These are phyloP conservation scores for Boletus rex-veris DNA, from an alignment of 768 basidiomycete genomes.

Conservation along the genomic window DNA sequence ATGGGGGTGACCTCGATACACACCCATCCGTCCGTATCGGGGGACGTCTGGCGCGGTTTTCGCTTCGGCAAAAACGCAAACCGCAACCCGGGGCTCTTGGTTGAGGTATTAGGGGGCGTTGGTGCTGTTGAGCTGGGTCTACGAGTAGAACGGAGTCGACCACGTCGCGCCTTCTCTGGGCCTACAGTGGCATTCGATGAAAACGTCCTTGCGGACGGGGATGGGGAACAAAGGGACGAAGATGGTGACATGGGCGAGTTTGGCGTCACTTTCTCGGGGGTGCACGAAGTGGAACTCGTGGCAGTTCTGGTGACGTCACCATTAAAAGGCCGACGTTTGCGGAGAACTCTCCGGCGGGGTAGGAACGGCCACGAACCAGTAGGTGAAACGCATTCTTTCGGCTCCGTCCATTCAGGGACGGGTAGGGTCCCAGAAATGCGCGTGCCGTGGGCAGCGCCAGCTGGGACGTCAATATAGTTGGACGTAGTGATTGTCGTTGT, in stretches of 20 bases:
- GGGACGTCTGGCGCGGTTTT: conserved; percentile 9
- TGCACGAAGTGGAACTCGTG: conserved; percentile 7
- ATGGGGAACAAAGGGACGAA: conserved; percentile 1
- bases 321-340: conserved; percentile 27
- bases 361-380: conserved; percentile 21
- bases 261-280: conserved; percentile 7
- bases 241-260: conserved; percentile 1
- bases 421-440: not conserved
- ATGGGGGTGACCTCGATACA: conserved; percentile 28
- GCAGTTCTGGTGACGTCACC: not conserved
- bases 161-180: too few species aligned
- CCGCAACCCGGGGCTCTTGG: conserved; percentile 16
- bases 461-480: conserved; percentile 21
- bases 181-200: not conserved
- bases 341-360: conserved; percentile 28
- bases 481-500: conserved; percentile 35
- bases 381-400: conserved; percentile 8
- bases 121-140: not conserved
- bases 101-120: conserved; percentile 9
- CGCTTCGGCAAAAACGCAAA: conserved; percentile 18
- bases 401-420: conserved; percentile 3
- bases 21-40: conserved; percentile 29
- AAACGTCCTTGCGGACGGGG: not conserved
- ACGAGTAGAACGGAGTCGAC: not conserved
- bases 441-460: conserved; percentile 1